phyloP scores from a whole-genome alignment of 768 basidiomycete genomes.

The Phanerochaete carnosa region DNA sequence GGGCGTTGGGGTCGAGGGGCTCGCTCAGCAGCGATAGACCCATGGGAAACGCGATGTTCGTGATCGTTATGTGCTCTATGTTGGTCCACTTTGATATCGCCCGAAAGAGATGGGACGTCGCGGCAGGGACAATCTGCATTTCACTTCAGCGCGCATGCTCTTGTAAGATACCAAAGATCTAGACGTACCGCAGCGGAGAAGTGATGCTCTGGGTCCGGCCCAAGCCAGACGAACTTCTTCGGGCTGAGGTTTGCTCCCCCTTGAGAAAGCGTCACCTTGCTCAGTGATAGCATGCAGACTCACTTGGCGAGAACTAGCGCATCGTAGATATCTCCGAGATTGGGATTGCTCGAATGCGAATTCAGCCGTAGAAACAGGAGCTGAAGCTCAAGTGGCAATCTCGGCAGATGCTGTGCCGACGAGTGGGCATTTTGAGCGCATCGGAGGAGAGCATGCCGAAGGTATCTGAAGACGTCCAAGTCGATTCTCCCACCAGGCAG shows the following conservation, averaged over 20 bases:
- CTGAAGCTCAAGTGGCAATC: conserved; percentile 22
- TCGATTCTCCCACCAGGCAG: conserved; percentile 29
- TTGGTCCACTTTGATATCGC: conserved; percentile 41
- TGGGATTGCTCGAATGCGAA: conserved; percentile 32
- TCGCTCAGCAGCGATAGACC: conserved; percentile 17
- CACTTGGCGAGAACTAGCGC: conserved; percentile 36
- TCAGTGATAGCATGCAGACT: conserved; percentile 14
- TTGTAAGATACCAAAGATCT: not conserved
- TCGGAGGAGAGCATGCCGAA: conserved; percentile 25
- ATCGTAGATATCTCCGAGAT: conserved; percentile 27
- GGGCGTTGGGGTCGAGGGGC: conserved; percentile 16
- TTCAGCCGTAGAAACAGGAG: conserved; percentile 35
- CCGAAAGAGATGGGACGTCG: conserved; percentile 35
- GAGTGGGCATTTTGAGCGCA: conserved; percentile 11
- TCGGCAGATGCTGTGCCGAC: not conserved
- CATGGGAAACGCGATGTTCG: conserved; percentile 42
- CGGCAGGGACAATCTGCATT: conserved; percentile 41
- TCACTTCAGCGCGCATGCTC: not conserved
- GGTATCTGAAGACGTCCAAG: conserved; percentile 23
- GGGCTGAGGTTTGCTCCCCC: conserved; percentile 31
- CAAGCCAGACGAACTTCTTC: conserved; percentile 50
- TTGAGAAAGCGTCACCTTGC: not conserved
- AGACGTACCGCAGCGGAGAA: conserved; percentile 54
- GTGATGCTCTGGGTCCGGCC: conserved; percentile 59
- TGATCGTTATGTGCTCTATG: conserved; percentile 42